Conservation (phyloP, 129 eudicot species). For the Heracleum sosnowskyi region DNA sequence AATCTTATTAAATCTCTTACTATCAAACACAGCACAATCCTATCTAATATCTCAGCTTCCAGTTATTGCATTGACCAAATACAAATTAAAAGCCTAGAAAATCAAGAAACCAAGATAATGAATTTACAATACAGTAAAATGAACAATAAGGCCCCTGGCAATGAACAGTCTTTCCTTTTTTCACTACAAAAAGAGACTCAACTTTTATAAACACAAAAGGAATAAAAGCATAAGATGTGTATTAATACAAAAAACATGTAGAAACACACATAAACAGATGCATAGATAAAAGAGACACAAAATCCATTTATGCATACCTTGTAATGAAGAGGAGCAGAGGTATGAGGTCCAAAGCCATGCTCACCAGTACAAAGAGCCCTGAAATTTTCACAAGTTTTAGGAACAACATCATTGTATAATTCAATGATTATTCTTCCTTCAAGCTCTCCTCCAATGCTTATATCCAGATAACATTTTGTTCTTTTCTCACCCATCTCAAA, state of each 20-base stretch:
- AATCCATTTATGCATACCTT: slow-evolving; percentile 39
- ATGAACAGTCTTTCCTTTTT: neutral
- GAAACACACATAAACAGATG: neutral
- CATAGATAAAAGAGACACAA: slow-evolving; percentile 1
- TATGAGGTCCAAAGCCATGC: slow-evolving; percentile 59
- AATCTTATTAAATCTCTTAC: too few species aligned
- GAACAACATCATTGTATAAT: slow-evolving; percentile 68
- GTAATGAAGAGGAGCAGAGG: slow-evolving; percentile 79
- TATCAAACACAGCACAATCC: neutral
- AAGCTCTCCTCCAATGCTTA: slow-evolving; percentile 81
- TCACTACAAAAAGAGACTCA: neutral
- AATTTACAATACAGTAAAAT: neutral
- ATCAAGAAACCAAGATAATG: neutral
- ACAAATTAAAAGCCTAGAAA: neutral
- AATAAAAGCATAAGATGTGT: neutral
- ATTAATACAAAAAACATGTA: neutral
- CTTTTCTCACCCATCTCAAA: slow-evolving; percentile 31
- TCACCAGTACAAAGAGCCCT: slow-evolving; percentile 91
- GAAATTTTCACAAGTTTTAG: slow-evolving; percentile 76
- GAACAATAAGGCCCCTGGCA: neutral
- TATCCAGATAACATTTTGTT: slow-evolving; percentile 63
- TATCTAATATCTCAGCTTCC: neutral
- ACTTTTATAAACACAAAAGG: neutral
- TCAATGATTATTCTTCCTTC: slow-evolving; percentile 82
- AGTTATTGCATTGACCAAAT: neutral